Evolutionary conservation across 2,329 filamentous ascomycete species (phyloP), one percentile per base, ranked within the genome.

Genomic region (Clarireedia homoeocarpa): DNA sequence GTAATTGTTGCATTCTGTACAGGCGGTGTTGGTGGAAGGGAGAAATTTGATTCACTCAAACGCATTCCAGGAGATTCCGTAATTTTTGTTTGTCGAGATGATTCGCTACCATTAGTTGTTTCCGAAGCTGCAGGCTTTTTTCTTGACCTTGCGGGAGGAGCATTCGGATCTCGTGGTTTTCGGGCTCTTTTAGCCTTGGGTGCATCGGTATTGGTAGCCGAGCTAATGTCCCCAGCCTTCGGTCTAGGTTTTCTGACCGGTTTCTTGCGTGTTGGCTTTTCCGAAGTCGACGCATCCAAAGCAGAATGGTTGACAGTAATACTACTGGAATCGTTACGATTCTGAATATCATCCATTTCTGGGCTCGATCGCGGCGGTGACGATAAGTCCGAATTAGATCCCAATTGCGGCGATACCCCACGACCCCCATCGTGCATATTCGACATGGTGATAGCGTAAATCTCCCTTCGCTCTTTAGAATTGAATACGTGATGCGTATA

Each of bases 201-300:
- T 60, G 74, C 69, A 23, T 72, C 72, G 14, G 78, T 74, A 17
- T 73, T 70, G 66, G 55, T 67, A 46, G 56, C 72, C 72, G 70
- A 51, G 70, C 67, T 53, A 66, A 66, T 67, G 34, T 58, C 46
- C 48, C 58, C 57, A 70, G 20, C 77, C 74, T 56, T 65, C 58
- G 73, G 80, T 66, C 77, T 86, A 65, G 83, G 81, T 66, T 86
- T 86, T 50, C 83, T 78, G 23, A 82, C 82, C 20, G 82, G 81
- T 71, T 85, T 86, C 71, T 84, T 84, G 4, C 82, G 72, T 17
- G 62, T 45, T 36, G 59, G 62, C 61, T 61, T 59, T 49, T 55
- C 60, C 47, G 61, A 48, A n/a, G 51, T 34, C 42, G 40, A 40
- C 44, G 47, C 49, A 38, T 30, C 61, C 51, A 48, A 57, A 59